These are phyloP conservation scores for Aegilops umbellulata DNA, from an alignment of 176 grass and related monocot genomes.

Conservation along the genomic window DNA sequence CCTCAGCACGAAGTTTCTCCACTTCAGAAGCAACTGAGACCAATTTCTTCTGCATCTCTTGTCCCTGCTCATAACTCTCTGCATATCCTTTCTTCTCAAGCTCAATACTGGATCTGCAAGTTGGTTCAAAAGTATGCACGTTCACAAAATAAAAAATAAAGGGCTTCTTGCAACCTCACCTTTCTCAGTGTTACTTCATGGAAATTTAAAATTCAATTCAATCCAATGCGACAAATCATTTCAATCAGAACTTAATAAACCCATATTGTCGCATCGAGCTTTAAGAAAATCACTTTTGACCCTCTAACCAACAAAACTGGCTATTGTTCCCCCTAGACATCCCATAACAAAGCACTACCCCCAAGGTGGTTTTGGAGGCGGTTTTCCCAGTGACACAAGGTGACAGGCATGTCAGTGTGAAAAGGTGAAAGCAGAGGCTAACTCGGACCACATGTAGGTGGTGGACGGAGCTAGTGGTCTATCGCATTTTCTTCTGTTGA, in stretches of 20 bases:
- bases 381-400: background rate
- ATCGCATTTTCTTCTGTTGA: background rate
- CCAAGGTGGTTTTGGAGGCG: background rate
- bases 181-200: background rate
- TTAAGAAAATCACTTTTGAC: background rate
- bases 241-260: slow-evolving; percentile 12
- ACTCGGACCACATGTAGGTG: background rate
- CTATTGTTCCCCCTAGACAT: background rate
- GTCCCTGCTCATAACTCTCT: slow-evolving; percentile 80
- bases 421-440: background rate
- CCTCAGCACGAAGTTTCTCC: slow-evolving; percentile 74
- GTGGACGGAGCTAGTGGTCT: background rate
- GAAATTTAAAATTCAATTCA: background rate
- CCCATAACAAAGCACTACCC: background rate
- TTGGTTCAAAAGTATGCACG: slow-evolving; percentile 7
- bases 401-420: background rate
- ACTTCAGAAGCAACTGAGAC: slow-evolving; percentile 85
- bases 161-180: background rate
- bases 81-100: slow-evolving; percentile 87
- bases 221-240: background rate
- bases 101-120: slow-evolving; percentile 66
- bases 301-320: background rate
- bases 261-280: background rate
- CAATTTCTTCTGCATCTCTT: slow-evolving; percentile 85
- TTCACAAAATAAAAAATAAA: slow-evolving; percentile 15